Base-by-base conservation (phyloP, 306 rosid genomes). In the Prunus campanulata region DNA sequence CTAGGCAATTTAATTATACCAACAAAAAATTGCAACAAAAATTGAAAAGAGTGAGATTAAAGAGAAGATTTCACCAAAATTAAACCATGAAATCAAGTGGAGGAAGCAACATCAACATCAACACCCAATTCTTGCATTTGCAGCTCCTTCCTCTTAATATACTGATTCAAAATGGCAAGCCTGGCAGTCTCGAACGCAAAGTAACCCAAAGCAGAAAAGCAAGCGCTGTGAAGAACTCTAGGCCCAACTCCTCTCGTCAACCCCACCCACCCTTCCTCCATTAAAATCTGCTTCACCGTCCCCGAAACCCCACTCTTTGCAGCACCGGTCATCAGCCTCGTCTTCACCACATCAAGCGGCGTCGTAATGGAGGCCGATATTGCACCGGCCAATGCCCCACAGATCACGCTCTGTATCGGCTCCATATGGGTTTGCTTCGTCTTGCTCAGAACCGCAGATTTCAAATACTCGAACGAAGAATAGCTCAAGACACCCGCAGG, bases 171-270 rank as follows among this genome's bases (percentile, higher is more conserved):
- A 51, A 94, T 81, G 0, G 85, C 52, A 69, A 92, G 86, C 88
- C 92, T 88, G 22, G 99, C 99, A 0, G 99, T 95, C 86, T 95
- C 99, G 32, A 95, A 95, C 1, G 97, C 97, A 73, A 95, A 95
- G 83, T 90, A 95, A 0, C 99, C 99, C 80, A 95, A 74, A 0
- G 99, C 97, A 0, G 98, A 91, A 74, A 92, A 95, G 72, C 99
- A 90, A 47, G 97, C 96, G 69, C 97, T 89, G 65, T 95, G 97
- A 67, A 95, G 80, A 78, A 95, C 93, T 77, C 99, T 74, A 4
- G 97, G 99, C 25, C 99, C 99, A 92, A 92, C 90, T 15, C 99
- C 99, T 16, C 96, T 80, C 0, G 91, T 92, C 5, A 95, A 70
- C 19, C 98, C 98, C 66, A 92, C 71, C 96, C 87, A 85, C 20